Evolutionary conservation across 176 grass and related monocot genomes (phyloP).

Genomic region (Puccinellia tenuiflora): DNA sequence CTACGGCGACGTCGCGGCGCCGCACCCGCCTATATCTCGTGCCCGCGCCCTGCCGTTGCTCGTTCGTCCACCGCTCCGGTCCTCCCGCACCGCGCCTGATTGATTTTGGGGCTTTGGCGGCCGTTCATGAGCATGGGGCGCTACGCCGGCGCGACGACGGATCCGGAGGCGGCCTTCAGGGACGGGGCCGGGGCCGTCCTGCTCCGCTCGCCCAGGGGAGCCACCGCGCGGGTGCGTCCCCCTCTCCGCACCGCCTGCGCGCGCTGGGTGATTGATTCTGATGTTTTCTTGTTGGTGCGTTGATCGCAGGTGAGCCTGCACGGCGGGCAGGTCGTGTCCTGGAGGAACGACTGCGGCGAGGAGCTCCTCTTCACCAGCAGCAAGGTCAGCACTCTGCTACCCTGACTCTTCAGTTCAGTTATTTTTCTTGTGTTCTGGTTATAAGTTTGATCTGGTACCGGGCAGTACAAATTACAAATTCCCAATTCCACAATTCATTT

Average conservation of each 20-base stretch:
- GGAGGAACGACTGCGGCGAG: slow-evolving; percentile 88
- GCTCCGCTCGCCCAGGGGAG: slow-evolving; percentile 63
- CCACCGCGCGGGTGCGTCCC: slow-evolving; percentile 58
- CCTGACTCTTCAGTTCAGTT: background rate
- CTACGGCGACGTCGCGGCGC: slow-evolving; percentile 26
- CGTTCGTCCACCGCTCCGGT: background rate
- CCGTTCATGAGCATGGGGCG: slow-evolving; percentile 44
- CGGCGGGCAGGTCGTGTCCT: slow-evolving; percentile 89
- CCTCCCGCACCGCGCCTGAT: background rate
- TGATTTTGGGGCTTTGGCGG: background rate
- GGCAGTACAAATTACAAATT: background rate
- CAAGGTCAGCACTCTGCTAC: slow-evolving; percentile 40
- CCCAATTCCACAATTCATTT: background rate
- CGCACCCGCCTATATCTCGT: background rate
- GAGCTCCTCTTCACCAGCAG: slow-evolving; percentile 96
- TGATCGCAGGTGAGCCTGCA: slow-evolving; percentile 81
- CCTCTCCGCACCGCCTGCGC: too few relatives aligned
- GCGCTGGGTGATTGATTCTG: too few relatives aligned
- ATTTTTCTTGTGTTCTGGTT: background rate
- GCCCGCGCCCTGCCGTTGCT: background rate
- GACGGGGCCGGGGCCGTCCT: slow-evolving; percentile 48
- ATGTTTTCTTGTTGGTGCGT: too few relatives aligned
- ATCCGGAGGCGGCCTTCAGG: slow-evolving; percentile 64
- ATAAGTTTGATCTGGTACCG: background rate
- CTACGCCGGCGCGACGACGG: slow-evolving; percentile 18